Percentiles rank a stretch among this genome's conserved stretches.
phyloP scores from a whole-genome alignment of 2,329 filamentous ascomycete species.

The Aspergillus eucalypticola region DNA sequence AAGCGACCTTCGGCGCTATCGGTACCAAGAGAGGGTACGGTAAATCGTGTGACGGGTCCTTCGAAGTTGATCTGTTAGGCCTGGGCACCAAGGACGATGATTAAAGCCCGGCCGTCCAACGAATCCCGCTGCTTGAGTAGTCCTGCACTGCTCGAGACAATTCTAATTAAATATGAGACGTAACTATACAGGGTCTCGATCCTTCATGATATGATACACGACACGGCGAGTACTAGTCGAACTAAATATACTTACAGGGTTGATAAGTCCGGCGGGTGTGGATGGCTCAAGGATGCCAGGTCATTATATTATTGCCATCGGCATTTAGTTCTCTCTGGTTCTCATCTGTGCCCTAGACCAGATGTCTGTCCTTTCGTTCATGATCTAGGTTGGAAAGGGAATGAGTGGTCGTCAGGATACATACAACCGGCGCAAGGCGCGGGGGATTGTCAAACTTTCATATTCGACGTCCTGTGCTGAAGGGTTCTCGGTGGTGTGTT shows the following conservation, averaged over 20 bases:
- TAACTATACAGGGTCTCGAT: not conserved
- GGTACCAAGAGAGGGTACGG: slow-evolving; percentile 15
- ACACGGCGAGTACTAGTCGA: not conserved
- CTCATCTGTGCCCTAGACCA: not conserved
- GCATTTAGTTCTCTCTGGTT: not conserved
- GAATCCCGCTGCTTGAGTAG: too few relatives aligned
- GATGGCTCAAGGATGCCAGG: not conserved
- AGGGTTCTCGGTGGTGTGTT: too few relatives aligned
- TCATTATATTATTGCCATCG: not conserved
- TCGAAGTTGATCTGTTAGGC: slow-evolving; percentile 20
- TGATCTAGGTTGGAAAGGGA: too few relatives aligned
- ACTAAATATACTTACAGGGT: slow-evolving; percentile 1
- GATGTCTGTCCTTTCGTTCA: too few relatives aligned
- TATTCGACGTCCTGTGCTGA: too few relatives aligned
- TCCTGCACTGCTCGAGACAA: not conserved
- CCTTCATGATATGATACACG: slow-evolving; percentile 2
- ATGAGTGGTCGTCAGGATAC: too few relatives aligned
- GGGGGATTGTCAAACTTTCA: too few relatives aligned
- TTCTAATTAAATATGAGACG: not conserved
- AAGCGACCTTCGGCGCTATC: slow-evolving; percentile 14
- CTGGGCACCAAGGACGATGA: slow-evolving; percentile 6
- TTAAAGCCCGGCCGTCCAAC: not conserved
- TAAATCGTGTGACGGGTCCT: slow-evolving; percentile 17
- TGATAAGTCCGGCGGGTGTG: not conserved
- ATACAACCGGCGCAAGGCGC: too few relatives aligned